Evolutionary conservation across 108 stramenopile genomes (phyloP), one percentile per base, ranked within the genome.

Genomic region (Epithemia pelagica): DNA sequence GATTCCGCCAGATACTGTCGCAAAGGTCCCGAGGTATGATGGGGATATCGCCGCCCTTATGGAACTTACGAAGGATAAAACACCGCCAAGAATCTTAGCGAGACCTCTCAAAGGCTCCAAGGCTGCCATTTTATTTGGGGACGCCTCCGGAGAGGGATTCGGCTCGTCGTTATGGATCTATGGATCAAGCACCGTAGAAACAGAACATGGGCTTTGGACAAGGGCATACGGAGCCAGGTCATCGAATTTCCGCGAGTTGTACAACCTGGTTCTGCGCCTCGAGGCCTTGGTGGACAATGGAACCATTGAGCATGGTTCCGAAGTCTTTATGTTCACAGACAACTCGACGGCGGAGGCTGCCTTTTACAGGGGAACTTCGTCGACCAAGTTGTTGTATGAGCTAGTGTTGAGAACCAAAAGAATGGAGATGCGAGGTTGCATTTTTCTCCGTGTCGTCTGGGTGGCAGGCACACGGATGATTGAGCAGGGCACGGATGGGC

Each of bases 301-400:
- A 0, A 30, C 25, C 8, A 23, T 28, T 0, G 23, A 72, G n/a
- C 22, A 26, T 0, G 82, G 62, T 15, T 20, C 10, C 28, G 79
- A 78, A 52, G 2, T 83, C 19, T 78, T 68, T 32, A n/a, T 75
- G 15, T 62, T 75, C 29, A 83, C 79, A 0, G 79, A 80, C 76
- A 83, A 83, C 60, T 52, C 33, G 1, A 58, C 37, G 0, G 37
- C 37, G 5, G 37, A 46, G 37, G 5, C 37, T 5, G 69, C 74
- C 25, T 78, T 70, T 58, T 75, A 75, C 32, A 74, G 70, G 26
- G 85, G 85, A 22, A 69, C 64, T 20, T 76, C 72, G 15, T 64
- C 5, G 5, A 61, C 67, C 31, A 58, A 65, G 30, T 30, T 56
- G 22, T 56, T 82, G 26, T 64, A 29, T 28, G 55, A 71, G 0